Evolutionary conservation across 352 stramenopile genomes (phyloP).

Genomic region (Peronospora tabacina): DNA sequence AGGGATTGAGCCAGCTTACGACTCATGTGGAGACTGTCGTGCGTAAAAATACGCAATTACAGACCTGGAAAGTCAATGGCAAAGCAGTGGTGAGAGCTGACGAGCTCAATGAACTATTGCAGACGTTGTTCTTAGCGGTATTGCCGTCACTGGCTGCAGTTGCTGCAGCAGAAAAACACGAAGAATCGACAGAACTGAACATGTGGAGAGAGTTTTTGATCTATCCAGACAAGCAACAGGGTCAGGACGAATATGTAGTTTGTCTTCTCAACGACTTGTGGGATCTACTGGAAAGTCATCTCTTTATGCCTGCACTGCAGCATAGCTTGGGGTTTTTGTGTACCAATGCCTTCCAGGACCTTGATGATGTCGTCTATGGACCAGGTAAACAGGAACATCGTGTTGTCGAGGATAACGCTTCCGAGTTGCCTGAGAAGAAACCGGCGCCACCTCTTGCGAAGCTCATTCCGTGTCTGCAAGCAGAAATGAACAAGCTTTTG

Average conservation of each 20-base stretch:
- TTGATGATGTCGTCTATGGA: constrained; percentile 69
- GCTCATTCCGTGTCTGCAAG: constrained; percentile 68
- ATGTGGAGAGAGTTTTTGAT: constrained; percentile 68
- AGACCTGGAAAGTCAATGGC: constrained; percentile 63
- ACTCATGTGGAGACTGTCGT: constrained; percentile 53
- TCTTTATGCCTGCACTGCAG: constrained; percentile 64
- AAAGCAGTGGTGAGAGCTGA: constrained; percentile 60
- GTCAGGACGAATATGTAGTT: constrained; percentile 67
- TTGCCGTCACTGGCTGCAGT: constrained; percentile 32
- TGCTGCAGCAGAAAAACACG: constrained; percentile 22
- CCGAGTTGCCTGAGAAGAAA: constrained; percentile 26
- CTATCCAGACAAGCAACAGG: constrained; percentile 60
- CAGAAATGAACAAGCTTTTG: constrained; percentile 65
- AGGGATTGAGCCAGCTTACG: constrained; percentile 54
- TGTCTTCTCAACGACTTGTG: constrained; percentile 75
- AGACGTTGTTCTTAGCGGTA: constrained; percentile 54
- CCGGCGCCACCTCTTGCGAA: constrained; percentile 62
- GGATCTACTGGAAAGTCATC: constrained; percentile 72
- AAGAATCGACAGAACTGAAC: constrained; percentile 24
- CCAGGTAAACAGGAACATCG: constrained; percentile 12
- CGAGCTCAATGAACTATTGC: constrained; percentile 67
- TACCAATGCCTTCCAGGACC: constrained; percentile 73
- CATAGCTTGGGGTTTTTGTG: constrained; percentile 68
- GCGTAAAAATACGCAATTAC: constrained; percentile 39
- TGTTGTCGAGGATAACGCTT: constrained; percentile 22